Base-by-base conservation (phyloP, 176 grass and related monocot species). In the Saccharum officinarum region DNA sequence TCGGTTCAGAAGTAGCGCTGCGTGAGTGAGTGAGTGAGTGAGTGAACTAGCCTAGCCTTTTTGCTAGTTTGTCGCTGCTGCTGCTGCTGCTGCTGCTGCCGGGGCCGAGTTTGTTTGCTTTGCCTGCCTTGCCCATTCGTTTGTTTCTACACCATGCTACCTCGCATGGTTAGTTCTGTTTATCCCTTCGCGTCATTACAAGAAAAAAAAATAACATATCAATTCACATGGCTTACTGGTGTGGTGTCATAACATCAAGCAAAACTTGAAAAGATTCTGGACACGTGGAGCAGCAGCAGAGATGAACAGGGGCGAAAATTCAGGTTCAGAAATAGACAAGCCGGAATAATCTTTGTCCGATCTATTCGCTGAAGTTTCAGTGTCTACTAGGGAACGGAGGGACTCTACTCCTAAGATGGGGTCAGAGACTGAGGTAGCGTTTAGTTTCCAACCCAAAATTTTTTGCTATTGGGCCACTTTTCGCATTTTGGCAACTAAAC, bases 161-260 rank as follows among this genome's bases (percentile, higher is more conserved):
- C 88, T 89, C 88, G 87, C 87, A 64, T 92, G 82, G 34, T 31
- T 83, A 61, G 23, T 81, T 82, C 38, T 74, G 39, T 69, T 16
- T 15, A 67, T 55, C 54, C 3, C 15, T 28, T 63, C 5, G 11
- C 23, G n/a, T 33, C 38, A 23, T 10, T 10, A 17, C 38, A 30
- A 1, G 10, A 23, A 17, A 3, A 59, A 59, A 15, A 3, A 55
- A 77, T 57, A 69, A 17, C 74, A 70, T 70, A 15, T 15, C 73
- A 67, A 3, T 59, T 85, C 13, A 68, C 2, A 76, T 84, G 2
- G 5, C 50, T 67, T 38, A 70, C 6, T 16, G 30, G 6, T 37
- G n/a, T 71, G 2, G 4, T 71, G 5, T 7, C 3, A 23, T 12
- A 49, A 49, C 13, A 17, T 49, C 4, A 49, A 49, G 47, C 15